These are phyloP conservation scores for Hericium alpestre DNA, from an alignment of 768 basidiomycete species.

Conservation along the genomic window DNA sequence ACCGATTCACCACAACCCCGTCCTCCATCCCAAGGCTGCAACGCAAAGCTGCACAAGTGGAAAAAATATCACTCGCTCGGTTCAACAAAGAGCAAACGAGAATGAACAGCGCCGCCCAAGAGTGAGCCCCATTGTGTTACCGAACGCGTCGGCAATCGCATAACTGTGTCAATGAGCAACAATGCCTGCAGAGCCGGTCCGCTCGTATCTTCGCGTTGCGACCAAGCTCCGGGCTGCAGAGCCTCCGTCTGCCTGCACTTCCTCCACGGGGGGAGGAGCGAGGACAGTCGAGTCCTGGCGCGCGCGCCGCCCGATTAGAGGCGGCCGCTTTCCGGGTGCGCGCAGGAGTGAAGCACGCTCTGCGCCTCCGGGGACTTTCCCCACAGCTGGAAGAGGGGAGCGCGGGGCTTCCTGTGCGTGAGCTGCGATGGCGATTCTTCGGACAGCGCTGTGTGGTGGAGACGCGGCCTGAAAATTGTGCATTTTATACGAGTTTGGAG, in stretches of 20 bases:
- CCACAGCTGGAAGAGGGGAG: slow-evolving; percentile 58
- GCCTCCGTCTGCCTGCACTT: slow-evolving; percentile 13
- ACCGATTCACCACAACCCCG: slow-evolving; percentile 4
- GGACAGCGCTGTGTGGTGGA: slow-evolving; percentile 34
- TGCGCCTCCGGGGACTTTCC: slow-evolving; percentile 92
- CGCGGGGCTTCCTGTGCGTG: slow-evolving; percentile 48
- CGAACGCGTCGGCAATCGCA: slow-evolving; percentile 57
- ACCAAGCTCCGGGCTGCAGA: slow-evolving; percentile 19
- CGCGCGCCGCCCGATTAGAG: slow-evolving; percentile 44
- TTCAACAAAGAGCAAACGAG: not conserved
- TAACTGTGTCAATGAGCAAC: slow-evolving; percentile 87
- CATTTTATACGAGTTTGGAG: not conserved
- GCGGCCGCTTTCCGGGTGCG: slow-evolving; percentile 59
- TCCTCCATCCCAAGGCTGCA: slow-evolving; percentile 17
- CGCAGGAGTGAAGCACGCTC: slow-evolving; percentile 41
- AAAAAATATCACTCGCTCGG: slow-evolving; percentile 34
- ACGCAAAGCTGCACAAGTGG: slow-evolving; percentile 21
- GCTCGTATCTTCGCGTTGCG: slow-evolving; percentile 72
- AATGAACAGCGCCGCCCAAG: slow-evolving; percentile 45
- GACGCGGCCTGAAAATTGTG: not conserved
- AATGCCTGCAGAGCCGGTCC: slow-evolving; percentile 30
- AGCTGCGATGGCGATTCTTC: slow-evolving; percentile 85
- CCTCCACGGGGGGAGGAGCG: slow-evolving; percentile 4
- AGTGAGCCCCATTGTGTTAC: slow-evolving; percentile 92
- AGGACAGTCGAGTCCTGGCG: slow-evolving; percentile 16